Percentiles rank a stretch among this genome's conserved stretches.
These are phyloP conservation scores for Hypoxylon sp. DNA, from an alignment of 2,329 filamentous ascomycete genomes.

Conservation along the genomic window DNA sequence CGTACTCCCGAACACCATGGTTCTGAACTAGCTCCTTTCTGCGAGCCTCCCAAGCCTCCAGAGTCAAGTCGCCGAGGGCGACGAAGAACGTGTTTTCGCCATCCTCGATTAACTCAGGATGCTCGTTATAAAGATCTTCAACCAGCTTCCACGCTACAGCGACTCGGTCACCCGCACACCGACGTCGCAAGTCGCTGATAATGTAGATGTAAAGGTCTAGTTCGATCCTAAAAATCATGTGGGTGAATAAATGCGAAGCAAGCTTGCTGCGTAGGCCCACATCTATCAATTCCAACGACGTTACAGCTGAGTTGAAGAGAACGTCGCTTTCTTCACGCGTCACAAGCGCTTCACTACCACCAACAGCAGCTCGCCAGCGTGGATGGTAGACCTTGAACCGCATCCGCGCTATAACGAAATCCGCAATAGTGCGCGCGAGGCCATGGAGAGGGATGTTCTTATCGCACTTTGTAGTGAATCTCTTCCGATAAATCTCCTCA, in stretches of 20 bases:
- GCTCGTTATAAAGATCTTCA: background rate
- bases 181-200: background rate
- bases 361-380: background rate
- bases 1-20: background rate
- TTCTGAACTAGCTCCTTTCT: background rate
- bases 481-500: background rate
- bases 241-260: background rate
- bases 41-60: background rate
- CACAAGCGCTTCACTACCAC: background rate
- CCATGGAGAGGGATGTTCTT: background rate
- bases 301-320: background rate
- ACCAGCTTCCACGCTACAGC: background rate
- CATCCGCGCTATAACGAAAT: background rate
- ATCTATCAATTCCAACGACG: background rate
- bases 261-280: background rate
- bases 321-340: background rate
- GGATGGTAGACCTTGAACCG: conserved; percentile 2
- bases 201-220: background rate
- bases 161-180: background rate
- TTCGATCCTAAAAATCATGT: background rate
- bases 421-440: background rate
- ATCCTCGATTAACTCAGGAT: background rate
- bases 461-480: background rate
- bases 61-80: background rate
- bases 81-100: background rate